phyloP scores from a whole-genome alignment of 768 basidiomycete species.

The Tulasnella sp. region DNA sequence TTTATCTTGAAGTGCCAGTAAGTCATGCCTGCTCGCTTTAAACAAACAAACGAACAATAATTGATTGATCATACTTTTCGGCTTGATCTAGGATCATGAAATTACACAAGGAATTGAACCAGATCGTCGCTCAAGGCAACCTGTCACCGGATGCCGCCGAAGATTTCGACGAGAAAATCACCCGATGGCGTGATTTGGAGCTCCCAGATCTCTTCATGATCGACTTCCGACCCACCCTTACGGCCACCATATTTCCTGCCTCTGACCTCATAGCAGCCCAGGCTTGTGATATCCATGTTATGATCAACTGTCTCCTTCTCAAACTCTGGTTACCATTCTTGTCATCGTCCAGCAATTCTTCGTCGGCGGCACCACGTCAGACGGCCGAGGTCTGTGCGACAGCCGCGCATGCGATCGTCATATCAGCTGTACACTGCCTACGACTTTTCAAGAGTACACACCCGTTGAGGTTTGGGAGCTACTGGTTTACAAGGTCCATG shows the following conservation, averaged over 20 bases:
- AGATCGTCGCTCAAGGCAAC: constrained; percentile 30
- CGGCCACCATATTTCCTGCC: constrained; percentile 19
- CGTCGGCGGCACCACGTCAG: constrained; percentile 2
- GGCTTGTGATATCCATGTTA: constrained; percentile 49
- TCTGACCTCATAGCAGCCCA: constrained; percentile 36
- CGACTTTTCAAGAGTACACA: constrained; percentile 37
- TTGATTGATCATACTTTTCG: background rate
- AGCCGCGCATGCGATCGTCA: constrained; percentile 55
- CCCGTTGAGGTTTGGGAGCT: constrained; percentile 32
- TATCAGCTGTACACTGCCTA: constrained; percentile 19
- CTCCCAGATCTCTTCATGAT: constrained; percentile 44
- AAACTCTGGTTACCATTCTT: constrained; percentile 63
- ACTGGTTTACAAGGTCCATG: constrained; percentile 49
- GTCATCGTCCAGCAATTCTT: constrained; percentile 25
- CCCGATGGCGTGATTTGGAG: constrained; percentile 37
- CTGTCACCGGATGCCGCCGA: constrained; percentile 53
- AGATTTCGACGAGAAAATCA: constrained; percentile 46
- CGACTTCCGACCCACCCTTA: constrained; percentile 28
- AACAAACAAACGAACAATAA: background rate
- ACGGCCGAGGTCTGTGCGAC: constrained; percentile 42
- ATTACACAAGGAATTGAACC: constrained; percentile 51
- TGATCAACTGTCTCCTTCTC: constrained; percentile 50
- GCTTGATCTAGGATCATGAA: constrained; percentile 41
- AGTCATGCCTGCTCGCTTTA: constrained; percentile 21
- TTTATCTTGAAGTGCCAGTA: constrained; percentile 54